A percentile compares a stretch with the other conserved stretches of the same genome.
These are phyloP conservation scores for Globisporangium orthogonon DNA, from an alignment of 352 stramenopile genomes.

Conservation along the genomic window DNA sequence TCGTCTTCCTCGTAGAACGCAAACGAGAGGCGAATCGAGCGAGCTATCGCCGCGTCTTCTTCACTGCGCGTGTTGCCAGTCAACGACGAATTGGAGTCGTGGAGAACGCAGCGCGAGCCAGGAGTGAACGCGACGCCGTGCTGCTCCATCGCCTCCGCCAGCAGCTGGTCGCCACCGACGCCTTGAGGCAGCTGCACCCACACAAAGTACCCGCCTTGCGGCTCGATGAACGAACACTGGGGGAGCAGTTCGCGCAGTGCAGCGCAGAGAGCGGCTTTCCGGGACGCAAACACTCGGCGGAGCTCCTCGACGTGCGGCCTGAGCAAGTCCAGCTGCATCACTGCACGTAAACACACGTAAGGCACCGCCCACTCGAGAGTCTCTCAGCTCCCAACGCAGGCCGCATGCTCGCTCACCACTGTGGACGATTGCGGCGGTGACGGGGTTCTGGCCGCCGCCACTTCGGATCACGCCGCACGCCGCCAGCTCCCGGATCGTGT, in stretches of 20 bases:
- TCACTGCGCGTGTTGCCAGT: conserved; percentile 3
- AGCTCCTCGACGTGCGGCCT: conserved; percentile 43
- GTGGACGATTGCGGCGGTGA: conserved; percentile 84
- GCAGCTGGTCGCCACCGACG: conserved; percentile 41
- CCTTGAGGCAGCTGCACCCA: conserved; percentile 56
- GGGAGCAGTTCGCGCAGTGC: conserved; percentile 35
- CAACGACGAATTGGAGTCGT: conserved; percentile 8
- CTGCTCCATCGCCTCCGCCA: conserved; percentile 30
- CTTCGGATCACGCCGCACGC: conserved; percentile 81
- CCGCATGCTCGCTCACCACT: conserved; percentile 24
- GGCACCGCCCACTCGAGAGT: conserved; percentile 6
- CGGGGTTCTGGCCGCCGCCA: conserved; percentile 86
- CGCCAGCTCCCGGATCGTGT: conserved; percentile 53
- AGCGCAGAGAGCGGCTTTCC: conserved; percentile 44
- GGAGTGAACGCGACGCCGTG: conserved; percentile 78
- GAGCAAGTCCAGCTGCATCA: conserved; percentile 49
- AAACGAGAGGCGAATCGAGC: conserved; percentile 63
- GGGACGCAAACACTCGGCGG: conserved; percentile 28
- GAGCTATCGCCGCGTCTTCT: conserved; percentile 1
- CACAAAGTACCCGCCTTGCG: conserved; percentile 80
- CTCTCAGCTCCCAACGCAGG: too few species aligned
- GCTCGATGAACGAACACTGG: conserved; percentile 44
- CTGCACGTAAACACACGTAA: conserved; percentile 18
- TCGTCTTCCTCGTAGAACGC: conserved; percentile 78
- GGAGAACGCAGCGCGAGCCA: conserved; percentile 47